phyloP scores from a whole-genome alignment of 345 rosid genomes.

The Brassica rapa region DNA sequence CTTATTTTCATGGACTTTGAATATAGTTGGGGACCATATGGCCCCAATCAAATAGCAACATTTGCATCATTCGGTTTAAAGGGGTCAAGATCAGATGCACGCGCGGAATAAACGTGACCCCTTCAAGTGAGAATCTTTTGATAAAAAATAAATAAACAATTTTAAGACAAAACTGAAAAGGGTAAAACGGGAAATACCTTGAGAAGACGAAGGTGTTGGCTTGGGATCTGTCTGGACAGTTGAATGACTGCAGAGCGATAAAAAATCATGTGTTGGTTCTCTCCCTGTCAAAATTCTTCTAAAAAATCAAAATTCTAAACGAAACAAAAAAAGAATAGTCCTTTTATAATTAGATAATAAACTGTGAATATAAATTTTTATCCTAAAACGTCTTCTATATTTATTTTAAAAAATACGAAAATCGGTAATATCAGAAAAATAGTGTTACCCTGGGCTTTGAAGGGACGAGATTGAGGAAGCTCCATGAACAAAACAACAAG shows the following conservation, averaged over 20 bases:
- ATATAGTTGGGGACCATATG: slow-evolving; percentile 27
- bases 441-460: slow-evolving; percentile 66
- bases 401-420: background rate
- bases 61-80: slow-evolving; percentile 31
- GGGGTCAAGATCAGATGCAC: slow-evolving; percentile 49
- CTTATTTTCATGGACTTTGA: slow-evolving; percentile 23
- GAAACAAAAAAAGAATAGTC: background rate
- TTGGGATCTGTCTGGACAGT: slow-evolving; percentile 75
- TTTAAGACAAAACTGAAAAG: slow-evolving; percentile 21
- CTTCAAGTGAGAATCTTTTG: slow-evolving; percentile 22
- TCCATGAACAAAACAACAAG: slow-evolving; percentile 52
- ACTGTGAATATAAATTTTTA: background rate
- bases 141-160: background rate
- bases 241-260: slow-evolving; percentile 85
- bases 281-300: slow-evolving; percentile 66
- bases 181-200: slow-evolving; percentile 51
- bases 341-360: background rate
- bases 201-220: slow-evolving; percentile 54
- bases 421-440: background rate
- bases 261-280: slow-evolving; percentile 86
- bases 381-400: background rate
- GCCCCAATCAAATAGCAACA: slow-evolving; percentile 30
- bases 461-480: slow-evolving; percentile 79
- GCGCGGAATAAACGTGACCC: slow-evolving; percentile 51
- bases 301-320: slow-evolving; percentile 33